Base-by-base conservation (phyloP, 2,329 filamentous ascomycete genomes). In the Falciphora oryzae region DNA sequence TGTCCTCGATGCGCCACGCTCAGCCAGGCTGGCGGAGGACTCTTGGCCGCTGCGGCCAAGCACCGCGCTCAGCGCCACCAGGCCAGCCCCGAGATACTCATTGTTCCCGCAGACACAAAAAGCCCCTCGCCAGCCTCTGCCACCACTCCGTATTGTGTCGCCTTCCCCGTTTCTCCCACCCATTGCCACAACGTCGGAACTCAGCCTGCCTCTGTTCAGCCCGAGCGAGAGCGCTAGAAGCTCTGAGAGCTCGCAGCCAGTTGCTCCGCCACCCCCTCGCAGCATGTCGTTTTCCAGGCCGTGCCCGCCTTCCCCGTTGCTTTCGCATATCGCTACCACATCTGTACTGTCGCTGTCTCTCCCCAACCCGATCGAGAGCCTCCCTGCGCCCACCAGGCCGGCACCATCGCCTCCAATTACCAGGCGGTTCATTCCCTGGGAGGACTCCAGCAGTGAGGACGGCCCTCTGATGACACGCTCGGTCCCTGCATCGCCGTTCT, bases 21-120 rank as follows among this genome's bases (percentile, higher is more conserved):
- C 29, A 53, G 13, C 25, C 38, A 62, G 44, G 35, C 28, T 28
- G 44, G 44, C 18, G n/a, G 16, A 62, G 13, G 38, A 25, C 44
- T 25, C 61, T 27, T 62, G 61, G 61, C 61, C 61, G 11, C 61
- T 62, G 18, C 44, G 44, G n/a, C 61, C 28, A 56, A 29, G 44
- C 28, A 62, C 29, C 29, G 25, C 61, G 1, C 18, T 44, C 28
- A 56, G 32, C 61, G 32, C 44, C n/a, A 53, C 61, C 28, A 62
- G 31, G 44, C 44, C 61, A 25, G 44, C 56, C 14, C 53, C 62
- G 27, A 63, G 22, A 44, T 63, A 63, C 62, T 35, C 62, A 35
- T 29, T 63, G 10, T 63, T 63, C 27, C 62, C 62, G 16, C 62
- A 57, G 61, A 6, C n/a, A 14, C 29, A 53, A 11, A 27, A 32